Conservation (phyloP, 495 filamentous ascomycete species). For the Aspergillus baeticus region DNA sequence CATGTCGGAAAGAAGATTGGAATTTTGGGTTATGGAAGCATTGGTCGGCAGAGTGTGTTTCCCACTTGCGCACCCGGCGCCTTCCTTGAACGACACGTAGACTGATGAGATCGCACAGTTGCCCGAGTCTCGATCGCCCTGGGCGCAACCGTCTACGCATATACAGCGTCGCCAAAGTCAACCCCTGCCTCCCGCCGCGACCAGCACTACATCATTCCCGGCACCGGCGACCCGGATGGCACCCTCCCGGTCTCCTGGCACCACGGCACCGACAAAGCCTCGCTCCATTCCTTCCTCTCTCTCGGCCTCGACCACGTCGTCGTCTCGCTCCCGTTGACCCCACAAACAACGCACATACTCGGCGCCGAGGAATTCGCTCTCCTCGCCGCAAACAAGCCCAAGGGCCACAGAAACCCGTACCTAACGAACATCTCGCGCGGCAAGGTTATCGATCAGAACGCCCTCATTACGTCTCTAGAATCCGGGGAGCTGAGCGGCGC, state of each 20-base stretch:
- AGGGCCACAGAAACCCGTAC: slow-evolving; percentile 38
- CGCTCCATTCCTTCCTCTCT: slow-evolving; percentile 62
- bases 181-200: slow-evolving; percentile 60
- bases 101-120: slow-evolving; percentile 27
- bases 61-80: not conserved
- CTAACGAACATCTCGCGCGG: slow-evolving; percentile 77
- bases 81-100: too few species aligned
- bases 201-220: slow-evolving; percentile 66
- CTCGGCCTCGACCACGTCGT: slow-evolving; percentile 74
- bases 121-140: slow-evolving; percentile 67
- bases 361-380: slow-evolving; percentile 64
- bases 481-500: slow-evolving; percentile 60
- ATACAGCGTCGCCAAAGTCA: slow-evolving; percentile 63
- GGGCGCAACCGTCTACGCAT: slow-evolving; percentile 80
- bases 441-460: slow-evolving; percentile 66
- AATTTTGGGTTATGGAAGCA: slow-evolving; percentile 82
- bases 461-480: slow-evolving; percentile 56
- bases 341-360: slow-evolving; percentile 62
- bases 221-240: slow-evolving; percentile 77
- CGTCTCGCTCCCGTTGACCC: slow-evolving; percentile 71
- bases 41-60: slow-evolving; percentile 64
- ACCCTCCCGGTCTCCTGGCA: slow-evolving; percentile 70
- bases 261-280: slow-evolving; percentile 59
- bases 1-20: slow-evolving; percentile 60
- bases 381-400: slow-evolving; percentile 45